These are phyloP conservation scores for Alternaria postmessia DNA, from an alignment of 2,329 filamentous ascomycete genomes.

Conservation along the genomic window DNA sequence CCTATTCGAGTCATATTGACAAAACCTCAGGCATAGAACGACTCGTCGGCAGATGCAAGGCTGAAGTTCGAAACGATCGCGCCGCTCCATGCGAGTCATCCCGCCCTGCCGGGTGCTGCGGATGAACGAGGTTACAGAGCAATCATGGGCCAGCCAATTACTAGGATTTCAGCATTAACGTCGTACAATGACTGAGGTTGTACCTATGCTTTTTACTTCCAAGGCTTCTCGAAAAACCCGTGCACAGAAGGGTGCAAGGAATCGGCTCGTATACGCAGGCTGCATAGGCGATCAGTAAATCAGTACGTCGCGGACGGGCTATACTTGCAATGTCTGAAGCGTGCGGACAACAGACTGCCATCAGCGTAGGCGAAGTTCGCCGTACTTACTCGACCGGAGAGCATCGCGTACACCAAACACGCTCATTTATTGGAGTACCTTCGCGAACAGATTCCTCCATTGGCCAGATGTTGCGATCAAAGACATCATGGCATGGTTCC, in stretches of 20 bases:
- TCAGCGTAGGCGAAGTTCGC: neutral
- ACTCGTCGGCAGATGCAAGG: neutral
- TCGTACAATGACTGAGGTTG: neutral
- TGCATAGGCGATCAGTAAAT: neutral
- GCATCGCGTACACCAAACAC: neutral
- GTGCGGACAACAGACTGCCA: neutral
- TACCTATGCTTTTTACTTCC: neutral
- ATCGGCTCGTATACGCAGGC: neutral
- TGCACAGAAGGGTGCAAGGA: neutral
- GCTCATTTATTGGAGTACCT: neutral
- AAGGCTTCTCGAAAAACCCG: neutral
- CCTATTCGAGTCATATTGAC: neutral
- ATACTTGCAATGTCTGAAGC: neutral
- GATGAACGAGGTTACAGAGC: neutral
- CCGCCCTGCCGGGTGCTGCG: neutral
- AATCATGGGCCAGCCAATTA: neutral
- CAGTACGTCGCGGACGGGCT: neutral
- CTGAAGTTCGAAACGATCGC: neutral
- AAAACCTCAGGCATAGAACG: neutral
- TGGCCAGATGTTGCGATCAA: neutral
- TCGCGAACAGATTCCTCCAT: neutral
- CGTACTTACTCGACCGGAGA: neutral
- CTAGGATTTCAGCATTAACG: neutral
- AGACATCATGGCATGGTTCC: constrained; percentile 1
- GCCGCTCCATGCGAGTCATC: neutral